Percentiles rank a stretch among this genome's conserved stretches.
phyloP scores from a whole-genome alignment of 1,139 yeast genomes.

The Trichomonascaceae sp. region DNA sequence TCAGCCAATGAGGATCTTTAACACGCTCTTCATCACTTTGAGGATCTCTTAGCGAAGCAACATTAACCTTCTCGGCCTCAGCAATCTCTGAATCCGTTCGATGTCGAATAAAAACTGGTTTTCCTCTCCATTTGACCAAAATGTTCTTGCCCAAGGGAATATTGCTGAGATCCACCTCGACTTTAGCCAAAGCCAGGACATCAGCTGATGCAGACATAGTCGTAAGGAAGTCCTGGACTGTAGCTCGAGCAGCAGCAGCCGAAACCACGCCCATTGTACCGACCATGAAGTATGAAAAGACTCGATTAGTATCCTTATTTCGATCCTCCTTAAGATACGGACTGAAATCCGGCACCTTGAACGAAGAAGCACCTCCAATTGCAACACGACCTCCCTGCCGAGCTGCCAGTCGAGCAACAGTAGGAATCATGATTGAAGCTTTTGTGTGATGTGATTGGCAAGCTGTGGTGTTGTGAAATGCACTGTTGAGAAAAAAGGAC shows the following conservation, averaged over 20 bases:
- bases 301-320: constrained; percentile 69
- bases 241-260: constrained; percentile 97
- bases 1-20: constrained; percentile 95
- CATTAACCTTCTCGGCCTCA: constrained; percentile 83
- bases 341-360: constrained; percentile 89
- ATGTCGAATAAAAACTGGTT: constrained; percentile 99
- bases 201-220: constrained; percentile 98
- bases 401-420: constrained; percentile 9
- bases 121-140: constrained; percentile 99
- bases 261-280: constrained; percentile 92
- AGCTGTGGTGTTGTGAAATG: background rate
- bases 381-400: constrained; percentile 8
- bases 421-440: constrained; percentile 7
- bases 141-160: constrained; percentile 98
- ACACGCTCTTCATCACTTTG: constrained; percentile 91
- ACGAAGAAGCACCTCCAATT: constrained; percentile 53
- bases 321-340: constrained; percentile 69
- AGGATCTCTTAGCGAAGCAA: constrained; percentile 83
- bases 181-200: constrained; percentile 98
- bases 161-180: constrained; percentile 88
- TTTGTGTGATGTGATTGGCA: background rate
- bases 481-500: background rate
- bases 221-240: constrained; percentile 90
- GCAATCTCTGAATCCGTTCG: constrained; percentile 90
- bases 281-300: constrained; percentile 93